Base-by-base conservation (phyloP, 805 yeast species). In the Zygoascus bituminiphila region DNA sequence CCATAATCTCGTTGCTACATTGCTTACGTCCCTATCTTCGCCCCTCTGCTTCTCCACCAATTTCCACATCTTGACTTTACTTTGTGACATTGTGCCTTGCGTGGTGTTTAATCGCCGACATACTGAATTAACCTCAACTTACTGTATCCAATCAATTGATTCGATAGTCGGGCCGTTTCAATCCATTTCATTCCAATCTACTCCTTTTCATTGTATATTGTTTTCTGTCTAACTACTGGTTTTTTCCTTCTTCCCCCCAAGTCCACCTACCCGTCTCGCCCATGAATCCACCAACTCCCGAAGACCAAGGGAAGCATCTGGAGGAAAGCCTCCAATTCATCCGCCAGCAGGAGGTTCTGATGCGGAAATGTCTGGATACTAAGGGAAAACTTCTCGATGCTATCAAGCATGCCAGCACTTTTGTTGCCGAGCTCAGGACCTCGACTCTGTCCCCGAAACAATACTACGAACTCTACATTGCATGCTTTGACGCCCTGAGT, bases 391-490 rank as follows among this genome's bases (percentile, higher is more conserved):
- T 91, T 46, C 81, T 91, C 79, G 94, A 83, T 61, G 95, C 96
- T 1, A 67, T 93, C 50, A 86, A 88, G 58, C 93, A 88, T 62
- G 87, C 95, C 29, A 79, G 95, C 26, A 78, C 82, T 24, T 79
- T 88, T 69, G 71, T 93, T 47, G 79, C 81, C 29, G 97, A 89
- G 66, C 69, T 91, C 46, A 73, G 97, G 47, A 84, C 91, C 2
- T 78, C 82, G 44, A 71, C 73, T 42, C 70, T 88, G 50, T 74
- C 87, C 2, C 97, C 98, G 0, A 88, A 88, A 62, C 89, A 86
- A 64, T 93, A 93, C 72, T 93, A 93, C 64, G 98, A 89, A 65
- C 68, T 93, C 40, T 93, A 91, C 68, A 83, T 85, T 54, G 72
- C 83, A 42, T 82, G 84, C 1, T 89, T 81, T 59, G 98, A 93